Conservation (phyloP, 106 monocot species). For the Phalaenopsis aphrodite region DNA sequence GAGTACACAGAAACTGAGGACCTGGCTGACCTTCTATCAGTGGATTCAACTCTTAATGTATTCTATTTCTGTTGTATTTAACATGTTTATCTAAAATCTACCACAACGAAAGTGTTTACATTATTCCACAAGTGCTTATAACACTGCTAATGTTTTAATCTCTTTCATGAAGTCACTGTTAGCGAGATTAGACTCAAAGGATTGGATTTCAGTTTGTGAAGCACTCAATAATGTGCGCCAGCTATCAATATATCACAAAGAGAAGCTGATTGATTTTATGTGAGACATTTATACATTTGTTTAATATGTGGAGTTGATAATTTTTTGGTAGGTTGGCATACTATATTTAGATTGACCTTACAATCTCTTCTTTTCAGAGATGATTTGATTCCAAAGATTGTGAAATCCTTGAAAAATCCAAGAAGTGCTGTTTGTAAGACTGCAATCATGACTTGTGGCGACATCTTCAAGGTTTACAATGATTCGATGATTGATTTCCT, state of each 20-base stretch:
- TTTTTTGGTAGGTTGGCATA: neutral
- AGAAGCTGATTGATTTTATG: conserved; percentile 68
- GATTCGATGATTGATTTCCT: conserved; percentile 67
- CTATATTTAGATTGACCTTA: neutral
- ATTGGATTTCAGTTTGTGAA: conserved; percentile 86
- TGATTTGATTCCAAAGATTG: conserved; percentile 58
- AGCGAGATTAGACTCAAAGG: conserved; percentile 72
- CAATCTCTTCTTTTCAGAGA: conserved; percentile 22
- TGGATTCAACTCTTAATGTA: conserved; percentile 62
- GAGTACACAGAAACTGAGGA: conserved; percentile 90
- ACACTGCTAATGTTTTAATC: neutral
- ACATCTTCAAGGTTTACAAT: conserved; percentile 70
- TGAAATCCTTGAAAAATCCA: conserved; percentile 86
- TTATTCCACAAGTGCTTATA: neutral
- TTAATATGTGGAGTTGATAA: neutral
- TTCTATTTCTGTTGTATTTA: conserved; percentile 8
- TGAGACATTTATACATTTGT: conserved; percentile 30
- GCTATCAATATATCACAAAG: conserved; percentile 76
- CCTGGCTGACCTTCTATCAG: conserved; percentile 57
- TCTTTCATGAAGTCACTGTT: conserved; percentile 49
- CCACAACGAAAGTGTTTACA: neutral
- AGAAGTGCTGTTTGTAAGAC: conserved; percentile 98
- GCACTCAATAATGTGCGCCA: conserved; percentile 94
- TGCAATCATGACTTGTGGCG: conserved; percentile 87
- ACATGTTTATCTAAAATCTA: neutral